Evolutionary conservation across 1,139 yeast species (phyloP).

Genomic region (Sugiyamaella castrensis): DNA sequence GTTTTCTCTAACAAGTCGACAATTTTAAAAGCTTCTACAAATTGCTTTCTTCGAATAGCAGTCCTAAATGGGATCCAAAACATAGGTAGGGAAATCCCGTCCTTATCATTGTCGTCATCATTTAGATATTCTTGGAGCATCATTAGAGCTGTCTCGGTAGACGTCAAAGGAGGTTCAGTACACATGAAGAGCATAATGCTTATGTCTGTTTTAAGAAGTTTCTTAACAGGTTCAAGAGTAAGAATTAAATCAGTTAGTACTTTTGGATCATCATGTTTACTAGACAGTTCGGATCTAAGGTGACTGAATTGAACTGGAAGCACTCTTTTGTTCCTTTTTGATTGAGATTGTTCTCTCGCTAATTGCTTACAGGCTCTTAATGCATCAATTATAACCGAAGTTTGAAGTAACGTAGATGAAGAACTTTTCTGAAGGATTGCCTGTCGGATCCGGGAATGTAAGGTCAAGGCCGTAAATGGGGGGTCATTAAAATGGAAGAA

Average conservation of each 20-base stretch:
- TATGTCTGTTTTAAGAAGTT: background rate
- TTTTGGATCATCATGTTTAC: background rate
- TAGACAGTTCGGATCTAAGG: background rate
- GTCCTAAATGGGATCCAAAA: conserved; percentile 11
- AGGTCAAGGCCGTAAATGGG: conserved; percentile 11
- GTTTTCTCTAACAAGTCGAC: conserved; percentile 4
- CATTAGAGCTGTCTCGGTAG: conserved; percentile 2
- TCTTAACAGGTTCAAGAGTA: conserved; percentile 5
- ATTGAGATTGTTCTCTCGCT: conserved; percentile 2
- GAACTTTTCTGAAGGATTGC: conserved; percentile 4
- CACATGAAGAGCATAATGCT: conserved; percentile 2
- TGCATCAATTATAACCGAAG: conserved; percentile 11
- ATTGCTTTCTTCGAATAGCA: conserved; percentile 11
- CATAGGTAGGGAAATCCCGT: background rate
- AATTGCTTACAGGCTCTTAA: conserved; percentile 14
- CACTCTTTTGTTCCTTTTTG: background rate
- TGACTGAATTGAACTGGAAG: conserved; percentile 5
- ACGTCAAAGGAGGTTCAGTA: background rate
- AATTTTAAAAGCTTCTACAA: conserved; percentile 11
- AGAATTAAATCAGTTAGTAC: conserved; percentile 6
- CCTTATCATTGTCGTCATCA: background rate
- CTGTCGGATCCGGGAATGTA: conserved; percentile 9
- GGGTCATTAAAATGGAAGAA: conserved; percentile 17
- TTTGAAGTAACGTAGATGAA: background rate
- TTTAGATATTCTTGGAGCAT: background rate